Evolutionary conservation across 1,284 basidiomycete genomes (phyloP), one percentile per base, ranked within the genome.

Genomic region (Abortiporus biennis): DNA sequence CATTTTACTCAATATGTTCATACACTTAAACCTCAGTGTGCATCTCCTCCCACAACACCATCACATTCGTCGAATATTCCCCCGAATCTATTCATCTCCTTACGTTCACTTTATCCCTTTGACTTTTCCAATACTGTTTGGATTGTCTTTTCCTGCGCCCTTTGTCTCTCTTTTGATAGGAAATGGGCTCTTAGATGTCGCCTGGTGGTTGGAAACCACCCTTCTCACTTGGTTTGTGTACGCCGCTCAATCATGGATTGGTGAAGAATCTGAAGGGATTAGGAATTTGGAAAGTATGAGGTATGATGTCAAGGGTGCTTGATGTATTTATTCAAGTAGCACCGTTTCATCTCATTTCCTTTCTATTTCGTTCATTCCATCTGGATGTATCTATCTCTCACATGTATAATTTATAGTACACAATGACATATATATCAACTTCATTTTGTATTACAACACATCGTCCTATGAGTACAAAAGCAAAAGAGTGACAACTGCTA

Each of bases 271-370:
- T 35, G 50, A 50, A 36, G 52, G 50, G 6, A 47, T 61, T 9
- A 34, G 38, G 8, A 44, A 49, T 33, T 42, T 61, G 36, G 57
- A 59, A 43, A 48, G 42, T 13, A 31, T 61, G 36, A 49, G 55
- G 3, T 61, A 61, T 36, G 48, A 49, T 11, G 58, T 58, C 8
- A 49, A 49, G 16, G 57, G 58, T 9, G 58, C 56, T 15, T 57
- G 41, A 27, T n/a, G n/a, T n/a, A n/a, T n/a, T n/a, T n/a, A n/a
- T n/a, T n/a, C n/a, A n/a, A n/a, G n/a, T n/a, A n/a, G n/a, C n/a
- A n/a, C n/a, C n/a, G n/a, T n/a, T n/a, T n/a, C n/a, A n/a, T n/a
- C n/a, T n/a, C n/a, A n/a, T n/a, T n/a, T n/a, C n/a, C n/a, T 30
- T 30, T 9, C n/a, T 9, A 9, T n/a, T n/a, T 9, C 27, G 9